Base-by-base conservation (phyloP, 2,329 filamentous ascomycete species). In the Colletotrichum lentis region DNA sequence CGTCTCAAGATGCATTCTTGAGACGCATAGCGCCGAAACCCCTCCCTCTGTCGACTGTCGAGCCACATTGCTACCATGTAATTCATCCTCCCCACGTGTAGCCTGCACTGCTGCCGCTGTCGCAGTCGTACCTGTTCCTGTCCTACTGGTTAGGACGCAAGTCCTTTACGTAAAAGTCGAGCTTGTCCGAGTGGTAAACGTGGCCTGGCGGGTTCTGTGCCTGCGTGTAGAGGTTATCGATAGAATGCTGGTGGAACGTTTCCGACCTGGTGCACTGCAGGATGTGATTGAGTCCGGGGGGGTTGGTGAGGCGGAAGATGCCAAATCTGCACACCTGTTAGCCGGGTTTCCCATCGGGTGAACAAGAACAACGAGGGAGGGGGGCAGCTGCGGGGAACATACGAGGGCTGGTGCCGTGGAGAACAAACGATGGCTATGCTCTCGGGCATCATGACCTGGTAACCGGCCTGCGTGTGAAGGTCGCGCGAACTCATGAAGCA, bases 401-500 rank as follows among this genome's bases (percentile, higher is more conserved):
- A 94, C 88, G 89, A 91, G 52, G 91, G 92, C 43, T 85, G 83
- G 74, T 91, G 93, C 64, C 86, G 91, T 0, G 96, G 96, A 6
- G 96, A 93, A 80, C 96, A 99, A 46, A 99, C 96, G 74, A 99
- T 97, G 4, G 96, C 96, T 70, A 99, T 94, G 73, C 93, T 96
- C 82, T 99, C 96, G 0, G 94, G 91, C 80, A 98, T 87, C 93
- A 97, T 97, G 68, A 96, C 90, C 79, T 99, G 96, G 77, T 97
- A 98, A 12, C 94, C 94, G 3, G 90, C 90, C 76, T 97, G 95
- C 0, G 96, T 99, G 76, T 99, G 96, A 72, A 98, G 77, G 76
- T 99, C 96, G 57, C 95, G 85, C 56, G 91, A 96, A 76, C 93
- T 97, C 92, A 99, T 96, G 77, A 99, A 99, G 79, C 96, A 99